Evolutionary conservation across 257 asterid genomes (phyloP).

Genomic region (Asclepias syriaca): DNA sequence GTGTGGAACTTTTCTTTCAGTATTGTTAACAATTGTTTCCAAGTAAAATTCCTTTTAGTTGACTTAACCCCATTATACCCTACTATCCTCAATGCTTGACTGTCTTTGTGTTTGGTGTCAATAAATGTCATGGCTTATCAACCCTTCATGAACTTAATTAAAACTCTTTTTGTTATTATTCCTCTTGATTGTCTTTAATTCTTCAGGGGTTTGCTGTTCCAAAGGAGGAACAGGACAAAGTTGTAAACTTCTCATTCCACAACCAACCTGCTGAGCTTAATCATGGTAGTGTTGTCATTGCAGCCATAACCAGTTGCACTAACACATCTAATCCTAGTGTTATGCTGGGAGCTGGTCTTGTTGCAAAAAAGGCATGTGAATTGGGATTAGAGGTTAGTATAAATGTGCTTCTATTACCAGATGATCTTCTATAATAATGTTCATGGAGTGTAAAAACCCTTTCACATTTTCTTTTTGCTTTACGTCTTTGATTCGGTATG

Average conservation of each 20-base stretch:
- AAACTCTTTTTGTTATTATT: neutral
- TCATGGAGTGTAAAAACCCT: neutral
- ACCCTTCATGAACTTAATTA: neutral
- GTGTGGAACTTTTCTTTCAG: constrained; percentile 4
- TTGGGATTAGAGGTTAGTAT: constrained; percentile 80
- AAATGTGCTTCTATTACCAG: neutral
- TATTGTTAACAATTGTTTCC: neutral
- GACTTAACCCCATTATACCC: neutral
- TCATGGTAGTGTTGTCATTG: constrained; percentile 94
- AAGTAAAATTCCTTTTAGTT: neutral
- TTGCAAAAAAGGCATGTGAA: constrained; percentile 91
- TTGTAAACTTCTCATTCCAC: constrained; percentile 58
- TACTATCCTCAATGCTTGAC: neutral
- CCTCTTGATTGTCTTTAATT: constrained; percentile 6
- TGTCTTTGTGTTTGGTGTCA: neutral
- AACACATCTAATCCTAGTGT: constrained; percentile 97
- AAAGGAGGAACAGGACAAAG: constrained; percentile 72
- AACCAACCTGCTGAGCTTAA: constrained; percentile 79
- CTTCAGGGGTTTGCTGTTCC: constrained; percentile 79
- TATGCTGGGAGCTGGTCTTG: constrained; percentile 99
- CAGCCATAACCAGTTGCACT: constrained; percentile 93
- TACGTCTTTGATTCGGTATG: neutral
- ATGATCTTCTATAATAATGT: neutral
- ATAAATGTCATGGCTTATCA: neutral
- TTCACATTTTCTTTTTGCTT: neutral